A percentile compares a stretch with the other conserved stretches of the same genome.
These are phyloP conservation scores for Kwoniella sp. DNA, from an alignment of 768 basidiomycete genomes.

Conservation along the genomic window DNA sequence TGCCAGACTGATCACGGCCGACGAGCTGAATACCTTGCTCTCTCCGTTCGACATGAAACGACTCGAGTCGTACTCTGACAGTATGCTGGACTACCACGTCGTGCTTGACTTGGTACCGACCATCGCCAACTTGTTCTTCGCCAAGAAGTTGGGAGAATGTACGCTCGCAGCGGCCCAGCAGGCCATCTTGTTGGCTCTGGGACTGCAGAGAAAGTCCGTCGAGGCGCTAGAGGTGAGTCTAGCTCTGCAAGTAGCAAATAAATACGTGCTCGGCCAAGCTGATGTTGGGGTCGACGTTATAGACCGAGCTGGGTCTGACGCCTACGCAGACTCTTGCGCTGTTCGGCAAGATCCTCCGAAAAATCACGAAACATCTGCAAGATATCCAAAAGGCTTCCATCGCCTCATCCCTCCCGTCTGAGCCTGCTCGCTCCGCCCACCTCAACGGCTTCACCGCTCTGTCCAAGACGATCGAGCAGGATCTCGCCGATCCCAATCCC, in stretches of 20 bases:
- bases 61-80: conserved; percentile 88
- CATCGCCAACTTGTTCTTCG: conserved; percentile 81
- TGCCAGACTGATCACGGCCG: conserved; percentile 55
- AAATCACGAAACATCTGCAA: conserved; percentile 72
- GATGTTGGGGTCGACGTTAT: no score
- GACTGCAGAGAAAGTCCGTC: conserved; percentile 82
- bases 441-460: conserved; percentile 28
- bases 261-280: no score
- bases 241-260: no score
- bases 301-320: conserved; percentile 79
- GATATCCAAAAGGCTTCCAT: conserved; percentile 80
- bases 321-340: conserved; percentile 85
- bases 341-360: conserved; percentile 86
- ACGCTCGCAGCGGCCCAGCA: conserved; percentile 84
- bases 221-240: conserved; percentile 80
- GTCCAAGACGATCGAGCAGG: conserved; percentile 28
- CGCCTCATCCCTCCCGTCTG: conserved; percentile 61
- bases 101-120: conserved; percentile 87
- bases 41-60: conserved; percentile 96
- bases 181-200: conserved; percentile 84
- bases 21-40: conserved; percentile 67
- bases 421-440: conserved; percentile 32
- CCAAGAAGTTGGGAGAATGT: conserved; percentile 64
- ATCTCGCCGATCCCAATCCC: conserved; percentile 33
- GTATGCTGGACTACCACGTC: conserved; percentile 92